A percentile compares a stretch with the other conserved stretches of the same genome.
phyloP scores from a whole-genome alignment of 176 grass and related monocot genomes.

The Carex kokanica region DNA sequence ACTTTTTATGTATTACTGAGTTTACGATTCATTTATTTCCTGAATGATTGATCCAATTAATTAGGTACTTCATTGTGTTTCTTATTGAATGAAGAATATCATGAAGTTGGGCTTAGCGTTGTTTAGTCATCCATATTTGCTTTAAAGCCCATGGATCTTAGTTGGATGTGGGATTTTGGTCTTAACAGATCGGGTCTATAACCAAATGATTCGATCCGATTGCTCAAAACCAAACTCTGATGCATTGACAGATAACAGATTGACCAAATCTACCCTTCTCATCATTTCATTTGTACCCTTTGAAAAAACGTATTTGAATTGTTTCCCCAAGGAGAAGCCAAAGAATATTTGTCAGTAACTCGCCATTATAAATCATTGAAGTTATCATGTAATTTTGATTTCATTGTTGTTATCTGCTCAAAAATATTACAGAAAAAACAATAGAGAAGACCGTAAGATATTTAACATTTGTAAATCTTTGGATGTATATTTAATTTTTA shows the following conservation, averaged over 20 bases:
- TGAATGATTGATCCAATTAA: not conserved
- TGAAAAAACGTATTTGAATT: not conserved
- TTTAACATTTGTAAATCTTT: not conserved
- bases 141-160: not conserved
- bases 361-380: not conserved
- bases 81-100: not conserved
- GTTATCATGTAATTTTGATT: not conserved
- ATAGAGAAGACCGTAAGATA: not conserved
- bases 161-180: not conserved
- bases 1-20: not conserved
- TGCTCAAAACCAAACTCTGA: not conserved
- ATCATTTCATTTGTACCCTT: not conserved
- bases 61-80: not conserved
- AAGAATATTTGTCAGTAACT: not conserved
- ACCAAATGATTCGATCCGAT: not conserved
- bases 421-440: not conserved
- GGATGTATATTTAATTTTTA: not conserved
- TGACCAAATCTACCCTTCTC: not conserved
- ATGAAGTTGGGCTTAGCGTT: not conserved
- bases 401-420: not conserved
- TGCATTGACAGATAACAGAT: not conserved
- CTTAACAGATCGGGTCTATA: not conserved
- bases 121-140: not conserved
- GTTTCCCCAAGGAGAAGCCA: not conserved
- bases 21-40: not conserved